Base-by-base conservation (phyloP, 176 grass and related monocot species). In the maize (Zea mays) region DNA sequence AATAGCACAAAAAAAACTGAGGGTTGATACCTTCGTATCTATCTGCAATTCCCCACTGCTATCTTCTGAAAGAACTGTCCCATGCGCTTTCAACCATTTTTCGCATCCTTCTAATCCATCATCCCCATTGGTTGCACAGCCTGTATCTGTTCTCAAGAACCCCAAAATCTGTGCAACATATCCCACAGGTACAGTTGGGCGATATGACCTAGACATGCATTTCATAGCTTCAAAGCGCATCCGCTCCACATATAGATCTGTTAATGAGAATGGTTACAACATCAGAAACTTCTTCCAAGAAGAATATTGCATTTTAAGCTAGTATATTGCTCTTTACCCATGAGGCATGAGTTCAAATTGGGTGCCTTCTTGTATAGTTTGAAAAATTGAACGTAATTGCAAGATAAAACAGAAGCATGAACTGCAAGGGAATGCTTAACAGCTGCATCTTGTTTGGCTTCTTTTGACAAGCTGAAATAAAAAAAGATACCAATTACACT, bases 361-460 rank as follows among this genome's bases (percentile, higher is more conserved):
- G 95, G 95, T 5, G 91, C 91, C 41, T 79, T 36, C 77, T 90
- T 97, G 72, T 97, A 97, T 65, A 97, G 55, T 88, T 86, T 94
- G 62, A 97, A 97, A 85, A 92, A 97, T 52, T 90, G 71, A 6
- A 97, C 86, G 74, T 94, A 97, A 81, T 94, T 97, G 75, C 95
- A 83, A 69, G 91, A 97, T 86, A 83, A 94, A 81, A 94, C 89
- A 76, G 91, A 87, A 71, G 87, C 72, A 67, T 87, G 95, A 75
- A 97, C 95, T 62, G 83, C 79, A 63, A 94, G 95, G 62, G 95
- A 89, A 86, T 97, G 95, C 81, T 94, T 94, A 67, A 97, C 86
- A 50, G 89, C 91, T 73, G 76, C 85, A 88, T 97, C 85, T 79
- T 83, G 58, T 85, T 88, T 97, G 50, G 91, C 78, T 82, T 92